phyloP scores from a whole-genome alignment of 305 asterid genomes.

The Andrographis paniculata region DNA sequence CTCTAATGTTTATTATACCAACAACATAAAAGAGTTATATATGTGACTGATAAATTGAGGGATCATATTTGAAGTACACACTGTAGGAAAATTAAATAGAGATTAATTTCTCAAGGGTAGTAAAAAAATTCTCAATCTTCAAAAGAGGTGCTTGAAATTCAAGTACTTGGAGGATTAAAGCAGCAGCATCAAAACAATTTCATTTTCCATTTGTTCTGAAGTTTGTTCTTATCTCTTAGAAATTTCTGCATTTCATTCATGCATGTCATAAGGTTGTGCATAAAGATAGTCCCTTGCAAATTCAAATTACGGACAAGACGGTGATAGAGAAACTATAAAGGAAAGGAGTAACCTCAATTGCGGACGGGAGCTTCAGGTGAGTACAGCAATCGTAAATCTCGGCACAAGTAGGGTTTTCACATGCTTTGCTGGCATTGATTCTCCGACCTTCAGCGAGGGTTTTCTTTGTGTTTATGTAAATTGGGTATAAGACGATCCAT shows the following conservation, averaged over 20 bases:
- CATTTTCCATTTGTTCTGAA: neutral
- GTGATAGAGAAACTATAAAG: too few species aligned
- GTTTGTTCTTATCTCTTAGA: too few species aligned
- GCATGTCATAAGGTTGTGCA: too few species aligned
- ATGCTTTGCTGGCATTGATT: constrained; percentile 53
- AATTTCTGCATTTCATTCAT: too few species aligned
- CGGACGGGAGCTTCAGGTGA: constrained; percentile 60
- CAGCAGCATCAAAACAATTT: too few species aligned
- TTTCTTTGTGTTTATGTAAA: constrained; percentile 70
- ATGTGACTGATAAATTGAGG: neutral
- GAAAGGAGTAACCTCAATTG: constrained; percentile 47
- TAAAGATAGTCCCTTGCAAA: too few species aligned
- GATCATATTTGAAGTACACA: neutral
- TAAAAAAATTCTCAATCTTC: neutral
- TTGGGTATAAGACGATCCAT: constrained; percentile 62
- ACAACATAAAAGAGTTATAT: neutral
- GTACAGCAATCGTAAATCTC: constrained; percentile 70
- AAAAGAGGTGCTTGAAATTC: neutral
- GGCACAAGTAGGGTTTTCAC: constrained; percentile 62
- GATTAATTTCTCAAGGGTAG: neutral
- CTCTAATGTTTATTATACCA: constrained; percentile 24
- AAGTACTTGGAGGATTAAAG: neutral
- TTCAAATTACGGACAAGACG: too few species aligned
- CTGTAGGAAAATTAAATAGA: neutral
- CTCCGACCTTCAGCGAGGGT: constrained; percentile 76